Conservation (phyloP, 495 filamentous ascomycete species). For the Antarctomyces pellizariae region DNA sequence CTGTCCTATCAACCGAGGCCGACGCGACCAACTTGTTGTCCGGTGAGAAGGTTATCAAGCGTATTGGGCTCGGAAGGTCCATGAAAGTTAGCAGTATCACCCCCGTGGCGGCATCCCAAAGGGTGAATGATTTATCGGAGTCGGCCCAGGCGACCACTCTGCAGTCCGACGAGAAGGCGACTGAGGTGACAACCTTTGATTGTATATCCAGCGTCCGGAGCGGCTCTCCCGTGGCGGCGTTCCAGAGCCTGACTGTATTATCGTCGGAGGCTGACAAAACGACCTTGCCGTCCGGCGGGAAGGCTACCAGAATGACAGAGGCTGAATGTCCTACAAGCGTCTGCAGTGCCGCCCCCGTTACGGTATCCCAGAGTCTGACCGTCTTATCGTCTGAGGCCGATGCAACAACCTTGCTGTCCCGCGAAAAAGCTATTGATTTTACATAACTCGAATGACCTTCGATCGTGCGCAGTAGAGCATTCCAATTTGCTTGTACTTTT, state of each 20-base stretch:
- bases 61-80: no score
- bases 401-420: slow-evolving; percentile 4
- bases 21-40: slow-evolving; percentile 11
- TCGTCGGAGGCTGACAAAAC: slow-evolving; percentile 6
- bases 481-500: slow-evolving; percentile 2
- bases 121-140: no score
- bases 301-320: slow-evolving; percentile 1
- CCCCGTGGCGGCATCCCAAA: no score
- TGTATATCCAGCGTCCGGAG: slow-evolving; percentile 37
- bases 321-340: slow-evolving; percentile 8
- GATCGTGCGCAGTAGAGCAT: slow-evolving; percentile 6
- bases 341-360: slow-evolving; percentile 8
- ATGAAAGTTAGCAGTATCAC: no score
- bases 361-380: slow-evolving; percentile 12
- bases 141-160: slow-evolving; percentile 1
- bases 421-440: slow-evolving; percentile 12
- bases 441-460: slow-evolving; percentile 9
- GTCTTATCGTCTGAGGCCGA: slow-evolving; percentile 8
- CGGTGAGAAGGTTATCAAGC: no score
- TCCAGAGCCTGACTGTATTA: slow-evolving; percentile 8
- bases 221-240: slow-evolving; percentile 13
- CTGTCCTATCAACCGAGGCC: slow-evolving; percentile 4
- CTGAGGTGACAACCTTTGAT: slow-evolving; percentile 7
- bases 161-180: slow-evolving; percentile 7
- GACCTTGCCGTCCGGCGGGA: background rate